These are phyloP conservation scores for Nicotiana undulata DNA, from an alignment of 257 asterid species.

Conservation along the genomic window DNA sequence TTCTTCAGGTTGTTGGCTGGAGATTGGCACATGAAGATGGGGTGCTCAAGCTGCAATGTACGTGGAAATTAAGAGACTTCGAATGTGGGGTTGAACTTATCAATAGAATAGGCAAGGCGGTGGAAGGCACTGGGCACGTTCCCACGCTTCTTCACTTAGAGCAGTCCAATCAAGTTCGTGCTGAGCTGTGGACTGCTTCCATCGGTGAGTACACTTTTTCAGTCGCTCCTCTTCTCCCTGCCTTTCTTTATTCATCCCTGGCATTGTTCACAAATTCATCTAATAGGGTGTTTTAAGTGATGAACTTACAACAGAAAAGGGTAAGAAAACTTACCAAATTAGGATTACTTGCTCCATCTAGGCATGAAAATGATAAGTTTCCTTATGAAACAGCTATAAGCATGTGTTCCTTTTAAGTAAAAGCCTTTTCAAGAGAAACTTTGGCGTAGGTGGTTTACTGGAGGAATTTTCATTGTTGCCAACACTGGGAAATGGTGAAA, in stretches of 20 bases:
- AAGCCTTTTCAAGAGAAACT: neutral
- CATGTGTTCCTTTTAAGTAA: neutral
- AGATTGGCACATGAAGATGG: slow-evolving; percentile 49
- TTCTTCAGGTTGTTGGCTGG: slow-evolving; percentile 77
- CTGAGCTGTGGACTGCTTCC: slow-evolving; percentile 59
- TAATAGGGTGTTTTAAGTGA: neutral
- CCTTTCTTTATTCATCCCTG: neutral
- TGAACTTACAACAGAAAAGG: neutral
- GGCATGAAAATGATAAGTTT: neutral
- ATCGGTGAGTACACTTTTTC: slow-evolving; percentile 37
- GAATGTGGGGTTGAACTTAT: slow-evolving; percentile 63
- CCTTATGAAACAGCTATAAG: neutral
- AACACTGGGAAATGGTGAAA: neutral
- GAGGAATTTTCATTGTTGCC: neutral
- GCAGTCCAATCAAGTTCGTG: slow-evolving; percentile 64
- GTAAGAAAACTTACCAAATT: neutral
- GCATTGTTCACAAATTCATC: neutral
- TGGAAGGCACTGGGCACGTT: slow-evolving; percentile 54
- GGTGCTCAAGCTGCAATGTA: slow-evolving; percentile 41
- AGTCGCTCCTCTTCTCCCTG: neutral
- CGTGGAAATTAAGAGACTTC: slow-evolving; percentile 75
- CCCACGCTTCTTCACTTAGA: slow-evolving; percentile 50
- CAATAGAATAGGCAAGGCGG: slow-evolving; percentile 39
- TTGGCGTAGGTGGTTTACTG: neutral
- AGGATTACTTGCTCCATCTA: neutral